These are phyloP conservation scores for Xylariaceae sp. DNA, from an alignment of 2,329 filamentous ascomycete species.

Conservation along the genomic window DNA sequence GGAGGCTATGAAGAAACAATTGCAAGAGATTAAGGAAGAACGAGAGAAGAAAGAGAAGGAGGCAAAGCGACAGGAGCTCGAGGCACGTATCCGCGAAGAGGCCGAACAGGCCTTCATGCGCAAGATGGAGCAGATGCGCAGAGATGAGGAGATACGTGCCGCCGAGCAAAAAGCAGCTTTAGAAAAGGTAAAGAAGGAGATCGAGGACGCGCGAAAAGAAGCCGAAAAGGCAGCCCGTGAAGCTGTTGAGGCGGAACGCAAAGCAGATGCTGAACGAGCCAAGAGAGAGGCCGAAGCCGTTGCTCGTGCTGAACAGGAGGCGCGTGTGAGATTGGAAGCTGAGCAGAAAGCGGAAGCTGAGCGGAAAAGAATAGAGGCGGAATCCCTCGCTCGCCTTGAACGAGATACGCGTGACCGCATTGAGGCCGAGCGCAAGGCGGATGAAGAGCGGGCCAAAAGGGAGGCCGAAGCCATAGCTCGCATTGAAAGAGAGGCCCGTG, in stretches of 20 bases:
- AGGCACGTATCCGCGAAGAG: slow-evolving; percentile 42
- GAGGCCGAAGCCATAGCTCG: slow-evolving; percentile 30
- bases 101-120: slow-evolving; percentile 41
- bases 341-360: slow-evolving; percentile 38
- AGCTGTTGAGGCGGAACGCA: slow-evolving; percentile 34
- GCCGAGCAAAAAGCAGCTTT: slow-evolving; percentile 36
- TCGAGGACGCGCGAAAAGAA: slow-evolving; percentile 43
- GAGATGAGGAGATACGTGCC: slow-evolving; percentile 32
- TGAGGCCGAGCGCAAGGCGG: slow-evolving; percentile 34
- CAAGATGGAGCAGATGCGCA: slow-evolving; percentile 39
- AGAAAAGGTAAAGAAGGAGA: slow-evolving; percentile 42
- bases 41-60: slow-evolving; percentile 43
- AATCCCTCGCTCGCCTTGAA: slow-evolving; percentile 33
- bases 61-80: slow-evolving; percentile 40
- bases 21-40: slow-evolving; percentile 46
- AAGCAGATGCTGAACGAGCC: slow-evolving; percentile 38
- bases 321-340: slow-evolving; percentile 31
- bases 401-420: slow-evolving; percentile 32
- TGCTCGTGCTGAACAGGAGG: slow-evolving; percentile 33
- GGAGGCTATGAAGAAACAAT: slow-evolving; percentile 55
- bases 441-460: slow-evolving; percentile 34
- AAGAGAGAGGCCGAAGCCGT: slow-evolving; percentile 27
- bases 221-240: slow-evolving; percentile 41
- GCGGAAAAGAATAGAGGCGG: slow-evolving; percentile 24
- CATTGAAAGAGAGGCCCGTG: slow-evolving; percentile 34